Conservation (phyloP, 2,329 filamentous ascomycete species). For the Grosmannia penicillata region DNA sequence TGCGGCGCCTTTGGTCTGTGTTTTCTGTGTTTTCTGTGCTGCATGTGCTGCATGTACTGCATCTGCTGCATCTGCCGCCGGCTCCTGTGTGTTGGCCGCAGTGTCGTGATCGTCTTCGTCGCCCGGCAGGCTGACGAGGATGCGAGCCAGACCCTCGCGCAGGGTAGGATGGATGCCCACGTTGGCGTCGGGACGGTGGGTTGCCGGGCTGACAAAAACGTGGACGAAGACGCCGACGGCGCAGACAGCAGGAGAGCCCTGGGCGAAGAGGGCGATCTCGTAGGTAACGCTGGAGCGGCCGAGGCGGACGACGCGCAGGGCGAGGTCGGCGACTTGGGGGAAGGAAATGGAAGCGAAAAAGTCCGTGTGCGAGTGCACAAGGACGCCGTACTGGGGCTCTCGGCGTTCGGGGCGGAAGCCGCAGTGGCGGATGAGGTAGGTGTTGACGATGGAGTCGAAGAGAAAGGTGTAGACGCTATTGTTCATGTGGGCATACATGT, state of each 20-base stretch:
- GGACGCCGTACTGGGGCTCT: slow-evolving; percentile 63
- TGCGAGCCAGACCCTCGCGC: slow-evolving; percentile 41
- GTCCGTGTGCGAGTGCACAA: slow-evolving; percentile 73
- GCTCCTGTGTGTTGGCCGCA: background rate
- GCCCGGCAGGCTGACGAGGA: slow-evolving; percentile 22
- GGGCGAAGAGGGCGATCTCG: slow-evolving; percentile 75
- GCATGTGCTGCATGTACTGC: too few species aligned
- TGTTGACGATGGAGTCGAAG: slow-evolving; percentile 82
- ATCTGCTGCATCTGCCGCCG: too few species aligned
- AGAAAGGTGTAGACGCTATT: slow-evolving; percentile 77
- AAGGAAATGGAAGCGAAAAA: slow-evolving; percentile 74
- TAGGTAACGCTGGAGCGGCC: slow-evolving; percentile 81
- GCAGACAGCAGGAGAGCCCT: slow-evolving; percentile 56
- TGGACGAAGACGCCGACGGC: slow-evolving; percentile 79
- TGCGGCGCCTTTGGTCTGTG: too few species aligned
- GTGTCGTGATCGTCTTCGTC: slow-evolving; percentile 3
- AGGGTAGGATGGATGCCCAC: slow-evolving; percentile 46
- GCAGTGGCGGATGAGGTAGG: slow-evolving; percentile 71
- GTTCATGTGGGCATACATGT: slow-evolving; percentile 92
- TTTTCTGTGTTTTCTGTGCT: too few species aligned
- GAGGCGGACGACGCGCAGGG: slow-evolving; percentile 67
- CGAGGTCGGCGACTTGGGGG: slow-evolving; percentile 68
- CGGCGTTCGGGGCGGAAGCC: slow-evolving; percentile 53
- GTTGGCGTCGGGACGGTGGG: slow-evolving; percentile 47
- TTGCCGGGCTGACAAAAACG: slow-evolving; percentile 69